Evolutionary conservation across 768 basidiomycete species (phyloP).

Genomic region (Kwoniella europaea): DNA sequence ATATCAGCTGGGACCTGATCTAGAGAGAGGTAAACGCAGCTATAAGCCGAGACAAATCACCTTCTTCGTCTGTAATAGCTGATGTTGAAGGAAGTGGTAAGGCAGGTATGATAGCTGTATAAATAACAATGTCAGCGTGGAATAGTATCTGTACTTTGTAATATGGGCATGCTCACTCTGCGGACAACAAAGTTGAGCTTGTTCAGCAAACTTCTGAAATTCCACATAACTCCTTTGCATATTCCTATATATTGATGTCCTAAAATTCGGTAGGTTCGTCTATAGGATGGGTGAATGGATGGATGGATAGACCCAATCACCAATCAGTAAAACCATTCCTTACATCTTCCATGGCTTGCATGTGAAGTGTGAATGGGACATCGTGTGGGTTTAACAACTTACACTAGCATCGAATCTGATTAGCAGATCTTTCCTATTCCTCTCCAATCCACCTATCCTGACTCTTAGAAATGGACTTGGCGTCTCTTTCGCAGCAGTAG

Average conservation of each 20-base stretch:
- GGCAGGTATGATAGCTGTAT: conserved; percentile 79
- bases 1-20: conserved; percentile 7
- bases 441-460: conserved; percentile 85
- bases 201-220: conserved; percentile 91
- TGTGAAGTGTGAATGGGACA: not conserved
- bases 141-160: not conserved
- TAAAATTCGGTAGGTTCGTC: conserved; percentile 88
- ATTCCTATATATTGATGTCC: conserved; percentile 71
- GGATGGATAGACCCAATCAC: no score
- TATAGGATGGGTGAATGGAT: conserved; percentile 56
- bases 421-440: conserved; percentile 92
- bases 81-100: conserved; percentile 95
- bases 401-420: conserved; percentile 96
- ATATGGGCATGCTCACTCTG: conserved; percentile 64
- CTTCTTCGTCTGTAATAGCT: conserved; percentile 93
- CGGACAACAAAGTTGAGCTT: conserved; percentile 85
- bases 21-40: not conserved
- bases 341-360: not conserved
- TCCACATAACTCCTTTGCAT: conserved; percentile 94
- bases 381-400: conserved; percentile 42
- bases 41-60: conserved; percentile 41
- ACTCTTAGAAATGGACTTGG: conserved; percentile 72
- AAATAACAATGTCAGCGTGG: not conserved
- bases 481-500: conserved; percentile 1
- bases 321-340: no score